Evolutionary conservation across 352 stramenopile species (phyloP), one percentile per base, ranked within the genome.

Genomic region (Thraustotheca clavata): DNA sequence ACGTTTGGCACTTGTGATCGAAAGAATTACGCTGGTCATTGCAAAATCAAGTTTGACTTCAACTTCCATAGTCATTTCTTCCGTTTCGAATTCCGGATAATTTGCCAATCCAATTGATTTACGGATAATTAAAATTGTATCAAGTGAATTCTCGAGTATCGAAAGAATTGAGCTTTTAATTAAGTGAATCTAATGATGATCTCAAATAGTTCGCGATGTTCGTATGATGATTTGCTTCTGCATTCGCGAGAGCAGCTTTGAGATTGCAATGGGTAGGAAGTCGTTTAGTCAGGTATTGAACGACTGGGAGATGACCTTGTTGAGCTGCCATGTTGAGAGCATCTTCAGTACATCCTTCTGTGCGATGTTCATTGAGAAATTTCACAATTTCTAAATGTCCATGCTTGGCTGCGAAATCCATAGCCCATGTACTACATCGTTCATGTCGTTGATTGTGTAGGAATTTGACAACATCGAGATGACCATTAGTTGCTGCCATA

Each of bases 221-320:
- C 12, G 77, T 18, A 46, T 73, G 60, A 9, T 70, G 67, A 27
- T 71, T 60, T 4, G 72, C 59, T 6, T 69, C 73, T 22, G 73
- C 73, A 8, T 62, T 47, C 35, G 76, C 59, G 71, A 80, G 75
- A n/a, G n/a, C 34, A 67, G 52, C 68, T 61, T 69, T 67, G 12
- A 60, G 67, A 0, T 60, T 70, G 46, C 69, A 71, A 0, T 67
- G 62, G 9, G 62, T 57, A 16, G 18, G 65, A 3, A 55, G 67
- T 31, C 71, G 27, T 16, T 49, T 12, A 26, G 71, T 57, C 7
- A 75, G 67, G 63, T 55, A 73, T 7, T 0, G 55, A 32, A 73
- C 1, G 12, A 34, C 61, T 24, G 60, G 24, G 14, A 67, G 49
- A 27, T 59, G 31, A 33, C 67, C 60, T 27, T 69, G 55, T 16